Conservation (phyloP, 371 early-diverging fungal species). For the Saksenaea oblongispora region DNA sequence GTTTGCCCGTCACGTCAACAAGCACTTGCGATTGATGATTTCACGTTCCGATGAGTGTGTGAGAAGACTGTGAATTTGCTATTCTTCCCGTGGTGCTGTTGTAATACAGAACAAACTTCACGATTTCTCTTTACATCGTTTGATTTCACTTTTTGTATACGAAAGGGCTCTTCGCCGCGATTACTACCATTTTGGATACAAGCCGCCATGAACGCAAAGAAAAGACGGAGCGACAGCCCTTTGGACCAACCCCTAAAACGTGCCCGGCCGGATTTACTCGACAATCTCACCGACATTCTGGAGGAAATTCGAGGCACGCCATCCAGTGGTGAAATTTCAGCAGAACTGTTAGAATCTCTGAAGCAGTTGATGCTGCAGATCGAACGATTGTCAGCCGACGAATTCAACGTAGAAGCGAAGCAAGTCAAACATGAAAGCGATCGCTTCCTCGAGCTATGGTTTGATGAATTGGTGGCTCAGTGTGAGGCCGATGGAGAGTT, state of each 20-base stretch:
- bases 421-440: slow-evolving; percentile 32
- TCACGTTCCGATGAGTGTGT: background rate
- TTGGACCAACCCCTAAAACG: slow-evolving; percentile 7
- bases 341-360: slow-evolving; percentile 30
- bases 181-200: background rate
- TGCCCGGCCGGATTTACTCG: slow-evolving; percentile 14
- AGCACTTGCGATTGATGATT: background rate
- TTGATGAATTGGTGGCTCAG: slow-evolving; percentile 33
- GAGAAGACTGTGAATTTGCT: background rate
- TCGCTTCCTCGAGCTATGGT: slow-evolving; percentile 32
- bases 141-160: background rate
- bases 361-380: slow-evolving; percentile 31
- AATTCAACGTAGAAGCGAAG: slow-evolving; percentile 23
- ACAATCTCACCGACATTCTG: slow-evolving; percentile 22
- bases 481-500: slow-evolving; percentile 31
- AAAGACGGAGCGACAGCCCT: background rate
- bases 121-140: background rate
- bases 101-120: background rate
- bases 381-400: slow-evolving; percentile 25
- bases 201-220: slow-evolving; percentile 1
- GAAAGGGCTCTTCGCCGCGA: slow-evolving; percentile 1
- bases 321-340: slow-evolving; percentile 35
- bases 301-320: slow-evolving; percentile 29
- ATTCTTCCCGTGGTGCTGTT: background rate
- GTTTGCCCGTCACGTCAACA: too few relatives aligned